phyloP scores from a whole-genome alignment of 2,329 filamentous ascomycete species.

The Cercospora brassicicola region DNA sequence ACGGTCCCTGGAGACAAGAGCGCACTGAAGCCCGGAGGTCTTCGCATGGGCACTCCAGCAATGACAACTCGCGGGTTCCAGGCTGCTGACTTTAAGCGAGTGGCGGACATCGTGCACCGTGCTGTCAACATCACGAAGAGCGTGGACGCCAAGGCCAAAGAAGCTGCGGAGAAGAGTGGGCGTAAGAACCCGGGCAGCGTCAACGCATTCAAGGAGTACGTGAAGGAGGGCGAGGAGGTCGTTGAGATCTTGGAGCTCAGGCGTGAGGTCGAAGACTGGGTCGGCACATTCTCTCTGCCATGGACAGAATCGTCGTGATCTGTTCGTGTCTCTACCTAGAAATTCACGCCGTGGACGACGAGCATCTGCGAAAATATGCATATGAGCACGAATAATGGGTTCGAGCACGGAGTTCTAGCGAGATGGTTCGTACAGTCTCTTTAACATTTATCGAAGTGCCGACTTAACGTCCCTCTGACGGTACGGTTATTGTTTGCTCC shows the following conservation, averaged over 20 bases:
- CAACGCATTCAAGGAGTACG: slow-evolving; percentile 66
- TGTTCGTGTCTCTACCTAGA: not conserved
- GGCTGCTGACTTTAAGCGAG: slow-evolving; percentile 81
- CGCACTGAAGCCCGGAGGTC: slow-evolving; percentile 85
- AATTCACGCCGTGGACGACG: not conserved
- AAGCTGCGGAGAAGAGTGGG: slow-evolving; percentile 65
- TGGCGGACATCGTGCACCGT: slow-evolving; percentile 82
- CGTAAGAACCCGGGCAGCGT: slow-evolving; percentile 66
- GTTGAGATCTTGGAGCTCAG: slow-evolving; percentile 71
- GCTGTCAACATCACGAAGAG: slow-evolving; percentile 76
- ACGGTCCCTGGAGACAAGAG: slow-evolving; percentile 94
- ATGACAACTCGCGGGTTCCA: slow-evolving; percentile 97
- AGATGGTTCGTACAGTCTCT: slow-evolving; percentile 17
- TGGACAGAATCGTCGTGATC: slow-evolving; percentile 49
- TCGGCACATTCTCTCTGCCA: slow-evolving; percentile 69
- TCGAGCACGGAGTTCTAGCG: slow-evolving; percentile 6
- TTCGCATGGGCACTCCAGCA: slow-evolving; percentile 91
- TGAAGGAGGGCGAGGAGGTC: slow-evolving; percentile 67
- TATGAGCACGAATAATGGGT: not conserved
- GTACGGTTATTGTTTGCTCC: not conserved
- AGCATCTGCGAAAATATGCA: not conserved
- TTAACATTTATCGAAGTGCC: slow-evolving; percentile 2
- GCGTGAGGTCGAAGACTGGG: slow-evolving; percentile 76
- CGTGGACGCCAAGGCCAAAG: slow-evolving; percentile 70
- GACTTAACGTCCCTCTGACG: not conserved